phyloP scores from a whole-genome alignment of 192 early-diverging fungal genomes.

The Chytriomyces sp. region DNA sequence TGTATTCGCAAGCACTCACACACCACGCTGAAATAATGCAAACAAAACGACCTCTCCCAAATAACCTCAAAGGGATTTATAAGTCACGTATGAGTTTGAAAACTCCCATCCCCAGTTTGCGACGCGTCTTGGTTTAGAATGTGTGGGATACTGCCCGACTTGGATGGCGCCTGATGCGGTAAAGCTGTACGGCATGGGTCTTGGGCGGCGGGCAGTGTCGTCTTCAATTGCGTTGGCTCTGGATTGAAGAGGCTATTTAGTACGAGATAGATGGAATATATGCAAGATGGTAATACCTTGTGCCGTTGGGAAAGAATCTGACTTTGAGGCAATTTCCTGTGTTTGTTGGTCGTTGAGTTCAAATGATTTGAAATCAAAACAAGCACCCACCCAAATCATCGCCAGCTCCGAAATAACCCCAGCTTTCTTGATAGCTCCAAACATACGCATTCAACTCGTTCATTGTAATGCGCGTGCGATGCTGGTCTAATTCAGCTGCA shows the following conservation, averaged over 20 bases:
- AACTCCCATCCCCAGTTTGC: constrained; percentile 4
- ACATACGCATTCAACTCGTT: constrained; percentile 30
- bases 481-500: constrained; percentile 26
- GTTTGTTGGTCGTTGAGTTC: background rate
- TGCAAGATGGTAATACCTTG: background rate
- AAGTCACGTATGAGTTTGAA: background rate
- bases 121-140: background rate
- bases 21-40: too few species aligned
- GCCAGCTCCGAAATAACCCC: too few species aligned
- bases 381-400: too few species aligned
- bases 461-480: constrained; percentile 1
- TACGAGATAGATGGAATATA: background rate
- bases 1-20: too few species aligned
- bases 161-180: background rate
- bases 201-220: background rate
- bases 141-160: background rate
- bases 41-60: too few species aligned
- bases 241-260: background rate
- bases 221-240: background rate
- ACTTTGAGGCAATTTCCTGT: background rate
- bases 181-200: background rate
- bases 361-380: too few species aligned
- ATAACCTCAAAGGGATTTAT: background rate
- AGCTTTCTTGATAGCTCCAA: constrained; percentile 1
- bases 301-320: background rate